These are phyloP conservation scores for Aschersonia sp. DNA, from an alignment of 2,329 filamentous ascomycete species.

Conservation along the genomic window DNA sequence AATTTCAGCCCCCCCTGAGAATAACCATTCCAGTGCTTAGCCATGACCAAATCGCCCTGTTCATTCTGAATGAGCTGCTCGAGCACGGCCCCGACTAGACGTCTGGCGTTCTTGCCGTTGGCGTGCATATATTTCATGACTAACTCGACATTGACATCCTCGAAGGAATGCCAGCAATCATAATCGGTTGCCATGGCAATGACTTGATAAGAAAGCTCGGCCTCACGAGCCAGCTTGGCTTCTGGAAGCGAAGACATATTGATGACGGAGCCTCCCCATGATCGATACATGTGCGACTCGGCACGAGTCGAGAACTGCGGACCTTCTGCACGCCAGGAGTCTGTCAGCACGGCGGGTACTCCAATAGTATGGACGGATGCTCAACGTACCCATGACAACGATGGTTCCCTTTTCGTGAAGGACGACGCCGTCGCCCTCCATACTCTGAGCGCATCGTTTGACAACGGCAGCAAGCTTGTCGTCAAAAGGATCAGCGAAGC, in stretches of 20 bases:
- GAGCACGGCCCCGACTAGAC: conserved; percentile 73
- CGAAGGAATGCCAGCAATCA: conserved; percentile 85
- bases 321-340: conserved; percentile 48
- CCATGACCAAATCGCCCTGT: conserved; percentile 59
- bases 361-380: no score
- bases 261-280: conserved; percentile 88
- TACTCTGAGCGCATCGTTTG: conserved; percentile 54
- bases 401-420: conserved; percentile 76
- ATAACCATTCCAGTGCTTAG: conserved; percentile 66
- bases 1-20: conserved; percentile 64
- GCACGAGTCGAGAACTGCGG: conserved; percentile 95
- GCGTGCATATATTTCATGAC: conserved; percentile 94
- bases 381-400: conserved; percentile 70
- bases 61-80: conserved; percentile 72
- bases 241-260: conserved; percentile 97
- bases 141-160: conserved; percentile 88
- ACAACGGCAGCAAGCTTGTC: conserved; percentile 62
- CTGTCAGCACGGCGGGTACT: background rate
- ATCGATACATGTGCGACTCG: conserved; percentile 88
- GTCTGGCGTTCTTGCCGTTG: conserved; percentile 76
- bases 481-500: conserved; percentile 94
- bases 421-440: conserved; percentile 72
- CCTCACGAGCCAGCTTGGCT: conserved; percentile 89
- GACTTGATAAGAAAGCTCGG: conserved; percentile 94
- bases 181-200: conserved; percentile 99